A percentile compares a stretch with the other conserved stretches of the same genome.
These are phyloP conservation scores for Cochlearia excelsa DNA, from an alignment of 345 rosid genomes.

Conservation along the genomic window DNA sequence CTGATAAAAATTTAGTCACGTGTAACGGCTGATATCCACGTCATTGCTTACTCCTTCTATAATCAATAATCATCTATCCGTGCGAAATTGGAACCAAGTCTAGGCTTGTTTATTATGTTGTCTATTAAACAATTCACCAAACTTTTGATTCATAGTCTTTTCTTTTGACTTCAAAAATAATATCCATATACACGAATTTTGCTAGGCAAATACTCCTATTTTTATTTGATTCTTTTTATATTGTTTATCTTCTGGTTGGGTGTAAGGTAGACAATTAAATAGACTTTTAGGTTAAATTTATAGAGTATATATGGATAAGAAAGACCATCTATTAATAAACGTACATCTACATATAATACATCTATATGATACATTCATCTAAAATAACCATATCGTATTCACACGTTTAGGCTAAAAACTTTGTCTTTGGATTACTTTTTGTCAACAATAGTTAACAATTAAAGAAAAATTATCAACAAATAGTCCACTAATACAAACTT, in stretches of 20 bases:
- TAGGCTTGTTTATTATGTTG: not conserved
- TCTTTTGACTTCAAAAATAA: not conserved
- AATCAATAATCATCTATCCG: not conserved
- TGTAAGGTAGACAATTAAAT: constrained; percentile 1
- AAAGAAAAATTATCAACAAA: no score
- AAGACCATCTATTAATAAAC: constrained; percentile 1
- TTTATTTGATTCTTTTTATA: not conserved
- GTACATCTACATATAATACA: constrained; percentile 21
- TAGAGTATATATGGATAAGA: constrained; percentile 21
- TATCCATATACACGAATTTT: not conserved
- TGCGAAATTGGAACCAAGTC: not conserved
- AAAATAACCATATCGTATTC: constrained; percentile 4
- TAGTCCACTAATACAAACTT: no score
- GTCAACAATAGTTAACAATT: no score
- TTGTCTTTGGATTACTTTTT: no score
- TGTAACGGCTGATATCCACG: constrained; percentile 33
- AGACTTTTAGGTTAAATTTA: constrained; percentile 8
- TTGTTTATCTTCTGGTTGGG: constrained; percentile 8
- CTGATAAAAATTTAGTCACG: constrained; percentile 21
- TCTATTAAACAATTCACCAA: not conserved
- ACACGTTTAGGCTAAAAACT: not conserved
- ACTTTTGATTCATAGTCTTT: not conserved
- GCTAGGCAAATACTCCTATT: no score
- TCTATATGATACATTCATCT: not conserved
- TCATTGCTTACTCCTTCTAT: constrained; percentile 28